A percentile compares a stretch with the other conserved stretches of the same genome.
These are phyloP conservation scores for Echium plantagineum DNA, from an alignment of 257 asterid genomes.

Conservation along the genomic window DNA sequence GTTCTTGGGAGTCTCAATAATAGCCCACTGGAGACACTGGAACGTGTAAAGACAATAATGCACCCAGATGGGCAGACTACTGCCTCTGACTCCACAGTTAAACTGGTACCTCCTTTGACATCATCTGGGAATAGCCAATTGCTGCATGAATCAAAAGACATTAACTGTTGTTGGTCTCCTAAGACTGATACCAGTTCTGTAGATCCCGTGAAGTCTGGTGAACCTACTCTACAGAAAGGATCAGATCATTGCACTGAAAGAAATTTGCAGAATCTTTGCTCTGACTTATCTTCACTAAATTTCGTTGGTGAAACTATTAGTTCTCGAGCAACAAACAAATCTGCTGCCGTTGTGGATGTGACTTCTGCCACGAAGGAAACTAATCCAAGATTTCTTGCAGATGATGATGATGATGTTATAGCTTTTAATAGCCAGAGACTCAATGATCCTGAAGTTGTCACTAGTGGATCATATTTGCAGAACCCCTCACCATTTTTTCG, in stretches of 20 bases:
- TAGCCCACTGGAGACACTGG: slow-evolving; percentile 14
- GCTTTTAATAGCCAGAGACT: slow-evolving; percentile 52
- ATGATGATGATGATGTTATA: slow-evolving; percentile 40
- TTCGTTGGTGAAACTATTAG: slow-evolving; percentile 35
- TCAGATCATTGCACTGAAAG: slow-evolving; percentile 16
- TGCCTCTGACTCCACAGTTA: slow-evolving; percentile 19
- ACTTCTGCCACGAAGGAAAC: slow-evolving; percentile 14
- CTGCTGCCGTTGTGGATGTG: slow-evolving; percentile 18
- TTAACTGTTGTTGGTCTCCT: slow-evolving; percentile 8
- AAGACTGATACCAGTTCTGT: slow-evolving; percentile 16
- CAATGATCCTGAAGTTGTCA: slow-evolving; percentile 44
- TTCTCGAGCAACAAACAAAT: slow-evolving; percentile 19
- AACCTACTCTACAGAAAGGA: slow-evolving; percentile 23
- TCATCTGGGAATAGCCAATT: slow-evolving; percentile 28
- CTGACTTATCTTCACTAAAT: slow-evolving; percentile 40
- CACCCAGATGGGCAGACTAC: slow-evolving; percentile 24
- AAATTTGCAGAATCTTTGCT: slow-evolving; percentile 29
- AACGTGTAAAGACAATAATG: slow-evolving; percentile 18
- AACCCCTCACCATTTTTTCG: slow-evolving; percentile 25
- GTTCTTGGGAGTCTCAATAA: slow-evolving; percentile 18
- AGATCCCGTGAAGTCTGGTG: slow-evolving; percentile 23
- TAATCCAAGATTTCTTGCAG: no score
- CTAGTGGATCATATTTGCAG: slow-evolving; percentile 20
- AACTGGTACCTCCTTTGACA: slow-evolving; percentile 17
- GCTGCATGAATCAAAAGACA: slow-evolving; percentile 17